Evolutionary conservation across 2,329 filamentous ascomycete species (phyloP), one percentile per base, ranked within the genome.

Genomic region (Sporothrix brunneoviolacea): DNA sequence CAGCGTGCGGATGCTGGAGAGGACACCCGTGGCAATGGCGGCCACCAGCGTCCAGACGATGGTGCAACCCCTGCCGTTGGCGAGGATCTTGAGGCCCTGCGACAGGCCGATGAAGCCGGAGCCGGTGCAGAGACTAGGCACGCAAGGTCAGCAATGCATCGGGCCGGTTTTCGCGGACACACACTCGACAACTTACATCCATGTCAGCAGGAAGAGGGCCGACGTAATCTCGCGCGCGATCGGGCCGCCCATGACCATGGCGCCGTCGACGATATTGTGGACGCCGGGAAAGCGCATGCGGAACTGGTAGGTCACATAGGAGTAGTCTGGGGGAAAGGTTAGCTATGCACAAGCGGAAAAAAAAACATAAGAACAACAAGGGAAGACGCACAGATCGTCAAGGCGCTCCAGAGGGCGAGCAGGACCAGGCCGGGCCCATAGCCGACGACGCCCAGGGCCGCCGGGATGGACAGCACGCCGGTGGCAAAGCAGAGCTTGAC

Each of bases 381-480:
- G 21, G 69, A 58, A 28, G 62, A 58, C 45, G 65, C 63, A 66
- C 70, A 72, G 59, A 79, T 83, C 73, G 91, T 93, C 70, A 93
- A 91, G 24, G 83, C 85, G 57, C 88, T 83, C 2, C 88, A 88
- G 58, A 91, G 87, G 56, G 84, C 85, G 13, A 51, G 28, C 15
- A 51, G 49, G 2, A 51, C 18, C 6, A 51, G 19, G 7, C 42
- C 49, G 10, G 49, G 49, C 2, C 49, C 49, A 16, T 51, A 51
- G 68, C 88, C 88, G 74, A 88, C 86, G 49, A 80, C 82, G 64
- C 88, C 87, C 75, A 59, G 88, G 84, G 59, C 85, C 78, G 72
- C 88, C 8, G 51, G 52, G 52, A 54, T 54, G 10, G 48, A 86
- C 49, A 86, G 72, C 62, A 87, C 84, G 56, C 84, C 84, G 32